Base-by-base conservation (phyloP, 306 rosid species). In the Acmispon strigosus region DNA sequence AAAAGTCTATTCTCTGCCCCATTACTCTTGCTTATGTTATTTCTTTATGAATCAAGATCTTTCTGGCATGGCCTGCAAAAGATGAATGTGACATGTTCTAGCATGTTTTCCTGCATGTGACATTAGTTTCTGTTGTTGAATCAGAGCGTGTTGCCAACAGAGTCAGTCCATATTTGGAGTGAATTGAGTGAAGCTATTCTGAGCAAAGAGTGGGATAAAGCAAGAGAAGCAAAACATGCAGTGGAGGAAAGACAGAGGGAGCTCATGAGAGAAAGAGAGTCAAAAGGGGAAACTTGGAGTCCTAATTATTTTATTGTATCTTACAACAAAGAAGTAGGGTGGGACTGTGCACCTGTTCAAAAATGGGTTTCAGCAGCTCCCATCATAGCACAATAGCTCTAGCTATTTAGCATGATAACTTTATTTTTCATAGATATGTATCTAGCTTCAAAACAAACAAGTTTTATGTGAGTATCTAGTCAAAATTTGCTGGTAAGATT, bases 181-280 rank as follows among this genome's bases (percentile, higher is more conserved):
- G 86, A 86, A 68, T 51, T 86, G 69, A 91, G 90, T 76, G 74
- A 87, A 79, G 83, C 87, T 17, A 89, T 95, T 8, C 0, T 91
- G 52, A 85, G 20, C 44, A 79, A 76, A 60, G 92, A 95, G 5
- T 91, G 96, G 97, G 90, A 57, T 22, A 88, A 72, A 79, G 97
- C 99, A 77, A 90, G 80, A 82, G 89, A 83, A 76, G 92, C 79
- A 65, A 94, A 94, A 89, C 85, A 75, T 57, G 72, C 17, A 17
- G 80, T 91, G 45, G 97, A 94, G 72, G 99, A 87, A 49, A 86
- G 72, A 45, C 96, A 91, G 49, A 86, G 99, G 63, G 82, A 80
- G 70, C 66, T 86, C 0, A 3, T 22, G 37, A 82, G 76, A 84
- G 92, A 86, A 36, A 89, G 86, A 73, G 82, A 75, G 13, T 71